Evolutionary conservation across 108 stramenopile genomes (phyloP), one percentile per base, ranked within the genome.

Genomic region (Cyclotella atomus): DNA sequence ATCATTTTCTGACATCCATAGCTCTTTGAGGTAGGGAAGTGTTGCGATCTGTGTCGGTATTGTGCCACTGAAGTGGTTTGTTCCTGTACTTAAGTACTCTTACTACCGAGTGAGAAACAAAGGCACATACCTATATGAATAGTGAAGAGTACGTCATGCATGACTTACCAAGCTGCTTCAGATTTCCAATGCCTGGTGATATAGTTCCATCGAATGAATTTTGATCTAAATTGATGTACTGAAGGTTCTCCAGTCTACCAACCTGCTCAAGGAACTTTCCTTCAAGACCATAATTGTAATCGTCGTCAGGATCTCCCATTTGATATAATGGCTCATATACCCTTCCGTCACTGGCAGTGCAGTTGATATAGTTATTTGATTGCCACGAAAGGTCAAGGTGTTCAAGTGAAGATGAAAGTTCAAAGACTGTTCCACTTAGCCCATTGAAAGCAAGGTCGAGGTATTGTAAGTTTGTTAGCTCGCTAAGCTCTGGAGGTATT

Each of bases 141-240:
- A n/a, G n/a, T 20, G 9, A 17, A 17, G n/a, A 5, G 15, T 20
- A 50, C n/a, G 9, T 7, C 49, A 50, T 8, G 5, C 4, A 21
- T 20, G n/a, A n/a, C 76, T 15, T 34, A 69, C 74, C 75, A 50
- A 82, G 68, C 60, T 82, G 67, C 71, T 77, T 82, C 63, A 82
- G 45, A 30, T 77, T 64, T 3, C 81, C 80, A 20, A 81, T 54
- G 2, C 32, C 29, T 17, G 50, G 38, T 16, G 50, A 14, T 24
- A 82, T 47, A 14, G 24, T 28, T 25, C 81, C 81, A 29, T 52
- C 32, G 36, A 81, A 75, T 8, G 9, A n/a, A n/a, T n/a, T n/a
- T n/a, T n/a, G n/a, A n/a, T n/a, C n/a, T n/a, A n/a, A n/a, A n/a
- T n/a, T n/a, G n/a, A n/a, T n/a, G n/a, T n/a, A n/a, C n/a, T n/a